Evolutionary conservation across 1,284 basidiomycete genomes (phyloP), one percentile per base, ranked within the genome.

Genomic region (Ganoderma lingzhi): DNA sequence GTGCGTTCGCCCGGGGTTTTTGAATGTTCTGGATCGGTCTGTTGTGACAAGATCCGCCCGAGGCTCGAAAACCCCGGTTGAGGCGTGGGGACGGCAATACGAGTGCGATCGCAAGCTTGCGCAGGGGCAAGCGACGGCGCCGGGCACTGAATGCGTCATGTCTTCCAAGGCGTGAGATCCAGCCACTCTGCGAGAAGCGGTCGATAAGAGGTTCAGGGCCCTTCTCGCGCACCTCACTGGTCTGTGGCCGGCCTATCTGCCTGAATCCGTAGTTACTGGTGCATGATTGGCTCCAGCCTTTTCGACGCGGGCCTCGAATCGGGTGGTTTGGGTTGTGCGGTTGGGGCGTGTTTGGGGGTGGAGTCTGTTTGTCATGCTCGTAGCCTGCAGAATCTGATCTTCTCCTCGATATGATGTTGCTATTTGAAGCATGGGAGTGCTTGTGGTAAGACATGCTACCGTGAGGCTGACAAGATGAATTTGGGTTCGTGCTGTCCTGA

Each of bases 131-230:
- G 37, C 37, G 39, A 60, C 17, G 35, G 59, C 12, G 23, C 19
- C 23, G 35, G 59, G 59, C 23, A 39, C 12, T 61, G 59, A 15
- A 30, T 23, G 10, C 39, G 62, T 68, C 65, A 68, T 63, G 59
- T 68, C 67, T 61, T 28, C 39, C n/a, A 56, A 32, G 39, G 55
- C 66, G 62, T 67, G 66, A 67, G 66, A 67, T 28, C 60, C 63
- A 60, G 44, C 39, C n/a, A 60, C 60, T 64, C 59, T 23, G 41
- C 23, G 4, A 63, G 44, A 42, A 64, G 58, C 53, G 53, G 61
- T 61, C 63, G 35, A 64, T 44, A 62, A 28, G 35, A 32, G 23
- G 12, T 44, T 42, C 35, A 28, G 62, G 41, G 19, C 30, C 8
- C 37, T 64, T 48, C 39, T 51, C 41, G 51, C 39, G 63, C 44